Conservation (phyloP, 2,329 filamentous ascomycete species). For the Thielaviopsis populi region DNA sequence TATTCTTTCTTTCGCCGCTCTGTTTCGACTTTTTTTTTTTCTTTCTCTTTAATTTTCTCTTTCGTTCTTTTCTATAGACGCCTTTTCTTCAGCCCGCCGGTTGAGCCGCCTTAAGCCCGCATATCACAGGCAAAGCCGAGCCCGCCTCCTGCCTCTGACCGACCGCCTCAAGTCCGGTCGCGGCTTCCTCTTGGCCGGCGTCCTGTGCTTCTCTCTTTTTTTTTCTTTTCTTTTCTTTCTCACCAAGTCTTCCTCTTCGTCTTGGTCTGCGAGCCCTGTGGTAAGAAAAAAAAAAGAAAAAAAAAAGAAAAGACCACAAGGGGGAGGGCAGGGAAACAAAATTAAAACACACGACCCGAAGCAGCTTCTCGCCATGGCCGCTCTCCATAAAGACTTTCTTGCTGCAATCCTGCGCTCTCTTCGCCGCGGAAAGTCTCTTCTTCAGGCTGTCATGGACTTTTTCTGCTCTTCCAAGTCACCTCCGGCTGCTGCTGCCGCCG, state of each 20-base stretch:
- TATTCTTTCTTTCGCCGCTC: not conserved
- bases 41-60: not conserved
- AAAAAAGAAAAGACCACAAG: too few relatives aligned
- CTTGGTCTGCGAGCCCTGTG: too few relatives aligned
- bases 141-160: not conserved
- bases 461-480: slow-evolving; percentile 20
- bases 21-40: not conserved
- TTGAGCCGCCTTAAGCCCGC: not conserved
- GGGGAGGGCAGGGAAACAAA: too few relatives aligned
- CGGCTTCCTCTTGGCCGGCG: too few relatives aligned
- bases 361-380: slow-evolving; percentile 32
- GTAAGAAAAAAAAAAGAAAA: too few relatives aligned
- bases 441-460: slow-evolving; percentile 36
- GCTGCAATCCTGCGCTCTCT: slow-evolving; percentile 42
- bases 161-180: too few relatives aligned
- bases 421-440: slow-evolving; percentile 42
- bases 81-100: not conserved
- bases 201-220: too few relatives aligned
- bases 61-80: not conserved
- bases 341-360: too few relatives aligned
- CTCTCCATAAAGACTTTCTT: slow-evolving; percentile 38
- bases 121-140: not conserved
- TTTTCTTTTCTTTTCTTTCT: too few relatives aligned
- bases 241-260: too few relatives aligned
- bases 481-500: slow-evolving; percentile 27